Base-by-base conservation (phyloP, 768 basidiomycete species). In the Suillus alpinus region DNA sequence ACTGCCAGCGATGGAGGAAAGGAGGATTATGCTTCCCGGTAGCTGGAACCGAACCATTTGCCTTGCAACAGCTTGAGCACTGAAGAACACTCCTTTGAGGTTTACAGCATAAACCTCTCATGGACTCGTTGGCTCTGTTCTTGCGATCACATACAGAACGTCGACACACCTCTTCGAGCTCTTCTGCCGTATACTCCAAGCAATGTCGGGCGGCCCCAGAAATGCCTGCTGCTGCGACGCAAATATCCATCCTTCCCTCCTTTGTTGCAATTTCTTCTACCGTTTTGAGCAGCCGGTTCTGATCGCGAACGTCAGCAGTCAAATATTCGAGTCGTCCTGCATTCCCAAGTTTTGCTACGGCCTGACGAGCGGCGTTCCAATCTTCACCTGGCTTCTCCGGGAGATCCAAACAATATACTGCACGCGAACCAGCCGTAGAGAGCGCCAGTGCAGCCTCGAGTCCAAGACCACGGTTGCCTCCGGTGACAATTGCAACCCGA, bases 21-120 rank as follows among this genome's bases (percentile, higher is more conserved):
- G 81, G 62, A 84, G 53, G 58, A 84, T 79, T 64, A 86, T 83
- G 57, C 80, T 81, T 32, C 83, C 83, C 26, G 65, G 66, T 3
- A 66, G 75, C 10, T 73, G 73, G 13, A 76, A 67, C 43, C 76
- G 74, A n/a, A 70, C 75, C 81, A 85, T 85, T 64, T 81, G 77
- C 50, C 77, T 67, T 0, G 80, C 81, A 0, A 79, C 83, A 16
- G 82, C 83, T 66, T 84, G 82, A 2, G 82, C 81, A 8, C 81
- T 81, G 63, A 76, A 81, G 34, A 86, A 69, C 2, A 83, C 81
- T 1, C 82, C 83, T 62, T 79, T 85, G 20, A 79, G 78, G 64
- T 89, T 89, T 26, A 86, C 76, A 60, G 80, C 80, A 66, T 86
- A 70, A 36, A 86, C 85, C 83, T 85, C 26, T n/a, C 34, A 8